Percentiles rank a stretch among this genome's conserved stretches.
Conservation (phyloP, 306 rosid species). For the Vachellia collinsii region DNA sequence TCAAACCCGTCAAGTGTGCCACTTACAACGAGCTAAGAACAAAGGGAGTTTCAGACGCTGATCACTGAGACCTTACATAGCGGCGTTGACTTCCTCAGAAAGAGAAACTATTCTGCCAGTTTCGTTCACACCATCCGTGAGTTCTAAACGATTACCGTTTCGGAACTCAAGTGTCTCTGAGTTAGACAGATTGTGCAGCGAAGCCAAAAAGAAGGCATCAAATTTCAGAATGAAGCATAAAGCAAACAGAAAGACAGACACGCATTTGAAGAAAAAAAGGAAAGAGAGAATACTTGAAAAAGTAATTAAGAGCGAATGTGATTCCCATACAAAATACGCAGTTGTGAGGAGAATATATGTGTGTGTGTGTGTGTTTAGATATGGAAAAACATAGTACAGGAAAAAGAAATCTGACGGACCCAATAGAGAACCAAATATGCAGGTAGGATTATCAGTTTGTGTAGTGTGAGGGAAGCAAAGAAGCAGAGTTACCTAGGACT, state of each 20-base stretch:
- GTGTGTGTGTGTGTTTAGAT: too few relatives aligned
- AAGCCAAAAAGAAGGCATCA: background rate
- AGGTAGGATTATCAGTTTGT: background rate
- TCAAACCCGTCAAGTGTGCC: background rate
- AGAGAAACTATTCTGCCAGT: background rate
- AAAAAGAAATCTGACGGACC: background rate
- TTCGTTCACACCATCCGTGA: background rate
- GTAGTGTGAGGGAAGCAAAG: background rate
- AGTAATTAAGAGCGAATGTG: background rate
- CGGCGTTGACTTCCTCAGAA: constrained; percentile 38
- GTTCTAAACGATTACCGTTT: constrained; percentile 3
- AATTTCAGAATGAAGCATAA: background rate
- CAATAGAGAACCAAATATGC: background rate
- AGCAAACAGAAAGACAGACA: background rate
- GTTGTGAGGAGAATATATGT: background rate
- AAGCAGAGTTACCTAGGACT: background rate
- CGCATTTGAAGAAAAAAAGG: background rate
- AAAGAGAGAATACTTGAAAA: background rate
- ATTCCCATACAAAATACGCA: background rate
- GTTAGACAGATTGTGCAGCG: background rate
- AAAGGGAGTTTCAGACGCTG: background rate
- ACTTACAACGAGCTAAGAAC: background rate
- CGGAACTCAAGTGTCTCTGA: background rate
- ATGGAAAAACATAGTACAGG: too few relatives aligned
- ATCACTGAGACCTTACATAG: background rate